Evolutionary conservation across 2,329 filamentous ascomycete species (phyloP).

Genomic region (Fusarium agapanthi): DNA sequence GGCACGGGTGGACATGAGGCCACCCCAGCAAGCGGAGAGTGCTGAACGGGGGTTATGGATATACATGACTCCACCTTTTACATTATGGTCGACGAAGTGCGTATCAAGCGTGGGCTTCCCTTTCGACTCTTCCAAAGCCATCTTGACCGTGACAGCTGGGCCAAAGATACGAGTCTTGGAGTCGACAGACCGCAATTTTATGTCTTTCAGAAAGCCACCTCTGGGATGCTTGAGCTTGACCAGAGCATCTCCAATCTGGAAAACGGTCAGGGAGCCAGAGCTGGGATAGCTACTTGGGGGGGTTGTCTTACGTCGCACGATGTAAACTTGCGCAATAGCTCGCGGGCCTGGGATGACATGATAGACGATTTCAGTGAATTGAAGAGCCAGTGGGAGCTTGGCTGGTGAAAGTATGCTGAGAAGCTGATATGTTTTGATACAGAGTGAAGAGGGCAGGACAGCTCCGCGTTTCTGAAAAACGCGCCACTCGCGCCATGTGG

Average conservation of each 20-base stretch:
- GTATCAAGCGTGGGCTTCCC: conserved; percentile 27
- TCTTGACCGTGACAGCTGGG: conserved; percentile 44
- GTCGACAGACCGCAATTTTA: conserved; percentile 38
- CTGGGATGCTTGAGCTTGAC: conserved; percentile 43
- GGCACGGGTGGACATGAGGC: conserved; percentile 44
- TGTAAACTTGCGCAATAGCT: not conserved
- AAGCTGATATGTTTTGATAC: not conserved
- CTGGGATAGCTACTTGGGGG: not conserved
- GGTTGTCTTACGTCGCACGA: not conserved
- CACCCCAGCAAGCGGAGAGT: conserved; percentile 43
- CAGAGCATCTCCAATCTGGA: conserved; percentile 36
- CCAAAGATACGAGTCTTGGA: conserved; percentile 31
- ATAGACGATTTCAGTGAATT: not conserved
- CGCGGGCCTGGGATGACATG: not conserved
- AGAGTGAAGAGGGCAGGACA: not conserved
- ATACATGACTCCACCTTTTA: conserved; percentile 39
- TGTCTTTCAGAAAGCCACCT: conserved; percentile 40
- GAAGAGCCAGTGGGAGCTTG: not conserved
- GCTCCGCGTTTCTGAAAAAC: not conserved
- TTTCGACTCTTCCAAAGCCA: conserved; percentile 11
- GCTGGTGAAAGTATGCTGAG: not conserved
- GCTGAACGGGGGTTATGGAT: conserved; percentile 42
- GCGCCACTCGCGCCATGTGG: not conserved
- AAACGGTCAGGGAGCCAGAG: not conserved
- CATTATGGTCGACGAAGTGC: conserved; percentile 45